Conservation (phyloP, 2,329 filamentous ascomycete genomes). For the Mycogone perniciosa region DNA sequence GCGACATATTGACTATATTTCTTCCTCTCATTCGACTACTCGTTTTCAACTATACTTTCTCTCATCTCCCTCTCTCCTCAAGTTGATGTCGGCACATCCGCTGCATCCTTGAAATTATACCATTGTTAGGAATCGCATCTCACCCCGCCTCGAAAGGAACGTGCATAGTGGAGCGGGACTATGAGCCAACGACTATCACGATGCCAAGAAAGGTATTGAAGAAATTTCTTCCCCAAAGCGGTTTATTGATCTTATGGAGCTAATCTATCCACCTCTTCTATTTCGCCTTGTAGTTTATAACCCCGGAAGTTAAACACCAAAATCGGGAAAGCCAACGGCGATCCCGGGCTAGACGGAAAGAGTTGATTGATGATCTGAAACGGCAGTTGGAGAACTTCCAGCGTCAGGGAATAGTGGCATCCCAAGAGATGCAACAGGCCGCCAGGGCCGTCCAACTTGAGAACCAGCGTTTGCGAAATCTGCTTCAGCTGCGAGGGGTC, state of each 20-base stretch:
- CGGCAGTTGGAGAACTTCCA: constrained; percentile 6
- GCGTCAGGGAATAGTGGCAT: constrained; percentile 6
- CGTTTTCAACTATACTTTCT: too few species aligned
- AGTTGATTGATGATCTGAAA: constrained; percentile 11
- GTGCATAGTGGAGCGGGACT: neutral
- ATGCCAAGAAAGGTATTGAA: too few species aligned
- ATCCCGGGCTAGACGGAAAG: constrained; percentile 9
- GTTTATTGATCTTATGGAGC: neutral
- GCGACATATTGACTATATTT: too few species aligned
- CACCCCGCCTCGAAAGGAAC: constrained; percentile 3
- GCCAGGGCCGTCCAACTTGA: constrained; percentile 5
- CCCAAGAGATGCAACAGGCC: constrained; percentile 9
- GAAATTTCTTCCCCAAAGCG: neutral
- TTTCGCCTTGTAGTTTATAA: neutral
- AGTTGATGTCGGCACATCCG: too few species aligned
- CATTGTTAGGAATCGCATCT: neutral
- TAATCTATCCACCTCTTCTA: neutral
- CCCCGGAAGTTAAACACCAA: constrained; percentile 5
- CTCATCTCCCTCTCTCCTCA: too few species aligned
- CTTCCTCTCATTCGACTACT: too few species aligned
- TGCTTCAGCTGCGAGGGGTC: constrained; percentile 4
- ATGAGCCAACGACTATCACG: too few species aligned
- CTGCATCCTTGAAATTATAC: too few species aligned
- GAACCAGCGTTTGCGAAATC: constrained; percentile 7
- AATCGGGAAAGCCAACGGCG: constrained; percentile 12